A percentile compares a stretch with the other conserved stretches of the same genome.
These are phyloP conservation scores for Clitocybe nebularis DNA, from an alignment of 1,284 basidiomycete species.

Conservation along the genomic window DNA sequence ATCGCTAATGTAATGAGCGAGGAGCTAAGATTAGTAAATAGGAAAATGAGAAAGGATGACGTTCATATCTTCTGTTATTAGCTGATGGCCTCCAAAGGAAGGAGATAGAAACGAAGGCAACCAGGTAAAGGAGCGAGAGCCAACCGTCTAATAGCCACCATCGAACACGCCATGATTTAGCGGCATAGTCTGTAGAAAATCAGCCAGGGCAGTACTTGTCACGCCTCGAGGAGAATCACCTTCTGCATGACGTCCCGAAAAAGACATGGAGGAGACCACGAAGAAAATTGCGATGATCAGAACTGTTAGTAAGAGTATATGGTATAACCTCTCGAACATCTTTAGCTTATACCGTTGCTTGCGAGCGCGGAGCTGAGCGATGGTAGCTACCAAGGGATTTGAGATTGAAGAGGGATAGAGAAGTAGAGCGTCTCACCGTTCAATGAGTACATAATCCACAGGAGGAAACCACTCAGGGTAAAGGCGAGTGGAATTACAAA, in stretches of 20 bases:
- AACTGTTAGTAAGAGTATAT: constrained; percentile 84
- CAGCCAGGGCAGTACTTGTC: neutral
- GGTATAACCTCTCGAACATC: constrained; percentile 85
- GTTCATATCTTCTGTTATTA: constrained; percentile 84
- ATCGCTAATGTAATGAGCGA: constrained; percentile 62
- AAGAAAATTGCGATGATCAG: constrained; percentile 88
- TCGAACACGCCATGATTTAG: constrained; percentile 88
- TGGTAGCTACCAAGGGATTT: constrained; percentile 59
- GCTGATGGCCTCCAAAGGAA: constrained; percentile 94
- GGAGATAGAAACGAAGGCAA: constrained; percentile 78
- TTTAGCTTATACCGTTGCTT: constrained; percentile 86
- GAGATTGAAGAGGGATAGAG: constrained; percentile 3
- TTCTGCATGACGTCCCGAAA: constrained; percentile 88
- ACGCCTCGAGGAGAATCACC: constrained; percentile 37
- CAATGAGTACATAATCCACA: constrained; percentile 93
- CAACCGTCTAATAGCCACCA: constrained; percentile 99
- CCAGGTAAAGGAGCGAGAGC: constrained; percentile 81
- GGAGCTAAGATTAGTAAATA: constrained; percentile 23
- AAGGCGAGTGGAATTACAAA: constrained; percentile 93
- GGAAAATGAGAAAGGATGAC: too few species aligned
- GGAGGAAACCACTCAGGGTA: constrained; percentile 89
- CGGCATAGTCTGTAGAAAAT: constrained; percentile 71
- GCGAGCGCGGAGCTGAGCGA: constrained; percentile 75
- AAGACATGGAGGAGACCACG: constrained; percentile 86
- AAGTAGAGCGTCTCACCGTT: constrained; percentile 61